A percentile compares a stretch with the other conserved stretches of the same genome.
These are phyloP conservation scores for Microbotryum lychnidis-dioicae DNA, from an alignment of 1,284 basidiomycete genomes.

Conservation along the genomic window DNA sequence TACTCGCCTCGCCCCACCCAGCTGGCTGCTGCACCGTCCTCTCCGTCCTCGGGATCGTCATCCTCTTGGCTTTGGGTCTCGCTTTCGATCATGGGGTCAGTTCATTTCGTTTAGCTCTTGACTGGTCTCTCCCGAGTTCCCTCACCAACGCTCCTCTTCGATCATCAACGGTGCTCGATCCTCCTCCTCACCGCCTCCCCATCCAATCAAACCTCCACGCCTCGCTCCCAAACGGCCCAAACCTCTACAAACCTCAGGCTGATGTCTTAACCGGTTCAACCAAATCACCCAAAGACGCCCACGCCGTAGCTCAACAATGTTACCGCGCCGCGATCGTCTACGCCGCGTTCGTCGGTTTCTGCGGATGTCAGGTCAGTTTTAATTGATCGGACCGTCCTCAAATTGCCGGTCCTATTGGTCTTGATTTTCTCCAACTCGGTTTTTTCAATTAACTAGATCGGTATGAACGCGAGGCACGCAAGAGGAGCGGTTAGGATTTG, in stretches of 20 bases:
- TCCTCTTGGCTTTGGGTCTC: constrained; percentile 40
- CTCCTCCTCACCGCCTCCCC: not conserved
- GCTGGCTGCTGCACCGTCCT: constrained; percentile 50
- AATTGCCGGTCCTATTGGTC: no score
- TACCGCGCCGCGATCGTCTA: constrained; percentile 22
- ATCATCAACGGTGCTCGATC: no score
- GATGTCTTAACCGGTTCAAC: constrained; percentile 21
- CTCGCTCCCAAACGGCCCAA: not conserved
- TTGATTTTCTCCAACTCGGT: no score
- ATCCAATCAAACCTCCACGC: not conserved
- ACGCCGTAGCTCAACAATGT: constrained; percentile 21
- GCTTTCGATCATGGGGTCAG: constrained; percentile 24
- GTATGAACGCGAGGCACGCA: constrained; percentile 17
- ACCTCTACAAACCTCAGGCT: constrained; percentile 3
- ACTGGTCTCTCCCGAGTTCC: not conserved
- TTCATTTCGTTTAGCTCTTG: not conserved
- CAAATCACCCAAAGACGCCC: constrained; percentile 15
- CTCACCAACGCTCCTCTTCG: not conserved
- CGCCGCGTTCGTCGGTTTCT: constrained; percentile 21
- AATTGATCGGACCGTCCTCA: no score
- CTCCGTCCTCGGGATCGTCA: constrained; percentile 48
- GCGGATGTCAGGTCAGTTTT: constrained; percentile 17
- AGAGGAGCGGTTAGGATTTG: constrained; percentile 22
- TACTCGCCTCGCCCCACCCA: constrained; percentile 30
- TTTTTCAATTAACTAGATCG: constrained; percentile 10